These are phyloP conservation scores for Myxozyma kluyveri DNA, from an alignment of 805 yeast species.

Conservation along the genomic window DNA sequence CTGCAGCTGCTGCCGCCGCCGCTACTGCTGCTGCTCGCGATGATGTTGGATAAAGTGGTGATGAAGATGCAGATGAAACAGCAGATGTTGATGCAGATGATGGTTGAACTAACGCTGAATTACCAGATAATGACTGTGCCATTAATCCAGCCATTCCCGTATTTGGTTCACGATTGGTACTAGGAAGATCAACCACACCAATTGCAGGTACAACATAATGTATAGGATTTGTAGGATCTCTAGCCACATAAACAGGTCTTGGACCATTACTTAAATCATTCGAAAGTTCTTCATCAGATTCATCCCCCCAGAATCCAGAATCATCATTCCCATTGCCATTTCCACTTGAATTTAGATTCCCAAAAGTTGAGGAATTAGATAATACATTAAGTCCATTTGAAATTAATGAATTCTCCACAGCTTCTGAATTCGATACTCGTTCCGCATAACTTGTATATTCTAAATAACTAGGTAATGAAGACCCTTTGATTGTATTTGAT, in stretches of 20 bases:
- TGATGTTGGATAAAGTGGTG: not conserved
- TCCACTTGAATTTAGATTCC: no score
- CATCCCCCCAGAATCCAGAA: not conserved
- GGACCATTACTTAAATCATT: no score
- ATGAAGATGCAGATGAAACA: conserved; percentile 1
- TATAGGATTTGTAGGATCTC: conserved; percentile 4
- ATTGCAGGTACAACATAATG: conserved; percentile 5
- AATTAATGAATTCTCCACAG: no score
- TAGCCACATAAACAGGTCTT: not conserved
- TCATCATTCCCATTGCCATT: no score
- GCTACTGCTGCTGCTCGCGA: conserved; percentile 2
- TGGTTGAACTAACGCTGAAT: not conserved
- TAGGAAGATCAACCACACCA: conserved; percentile 6
- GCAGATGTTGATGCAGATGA: conserved; percentile 3
- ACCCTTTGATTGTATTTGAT: no score
- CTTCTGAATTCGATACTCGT: conserved; percentile 5
- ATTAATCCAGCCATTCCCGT: no score
- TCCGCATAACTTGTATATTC: conserved; percentile 11
- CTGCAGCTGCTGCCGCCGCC: not conserved
- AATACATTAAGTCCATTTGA: no score
- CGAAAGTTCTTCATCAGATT: not conserved
- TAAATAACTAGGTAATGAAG: no score
- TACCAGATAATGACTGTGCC: no score
- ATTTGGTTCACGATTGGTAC: not conserved
- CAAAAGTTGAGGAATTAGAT: no score